phyloP scores from a whole-genome alignment of 805 yeast genomes.

The Clavispora asparagi region DNA sequence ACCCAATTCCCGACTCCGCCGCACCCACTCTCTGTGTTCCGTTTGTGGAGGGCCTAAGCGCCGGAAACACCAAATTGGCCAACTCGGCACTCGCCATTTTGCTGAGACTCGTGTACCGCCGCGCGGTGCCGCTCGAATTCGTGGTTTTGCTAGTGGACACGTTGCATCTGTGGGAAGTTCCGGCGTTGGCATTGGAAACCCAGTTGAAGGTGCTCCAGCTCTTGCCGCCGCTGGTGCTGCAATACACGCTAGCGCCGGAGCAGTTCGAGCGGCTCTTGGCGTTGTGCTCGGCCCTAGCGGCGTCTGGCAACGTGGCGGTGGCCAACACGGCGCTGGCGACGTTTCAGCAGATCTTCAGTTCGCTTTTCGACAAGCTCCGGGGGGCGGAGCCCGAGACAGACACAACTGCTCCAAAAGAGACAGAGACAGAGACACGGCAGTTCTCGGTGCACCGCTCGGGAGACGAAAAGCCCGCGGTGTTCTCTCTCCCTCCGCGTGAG shows the following conservation, averaged over 20 bases:
- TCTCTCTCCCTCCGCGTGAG: conserved; percentile 27
- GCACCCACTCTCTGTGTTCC: conserved; percentile 43
- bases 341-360: conserved; percentile 74
- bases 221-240: conserved; percentile 68
- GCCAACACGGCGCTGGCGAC: conserved; percentile 91
- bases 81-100: conserved; percentile 69
- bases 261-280: conserved; percentile 53
- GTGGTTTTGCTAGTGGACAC: conserved; percentile 51
- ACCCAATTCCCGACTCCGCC: neutral
- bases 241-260: conserved; percentile 39
- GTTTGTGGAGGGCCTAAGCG: conserved; percentile 63
- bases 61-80: conserved; percentile 70
- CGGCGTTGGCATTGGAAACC: conserved; percentile 74
- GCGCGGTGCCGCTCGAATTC: conserved; percentile 49
- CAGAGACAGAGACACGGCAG: too few relatives aligned
- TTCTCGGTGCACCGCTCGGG: neutral
- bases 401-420: neutral
- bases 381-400: neutral
- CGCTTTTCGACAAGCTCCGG: conserved; percentile 61
- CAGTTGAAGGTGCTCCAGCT: conserved; percentile 84
- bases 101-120: conserved; percentile 52
- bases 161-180: conserved; percentile 52
- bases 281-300: conserved; percentile 64
- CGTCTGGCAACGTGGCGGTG: conserved; percentile 70
- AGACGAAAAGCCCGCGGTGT: neutral